Base-by-base conservation (phyloP, 2,329 filamentous ascomycete species). In the Neofusicoccum kwambonambiense region DNA sequence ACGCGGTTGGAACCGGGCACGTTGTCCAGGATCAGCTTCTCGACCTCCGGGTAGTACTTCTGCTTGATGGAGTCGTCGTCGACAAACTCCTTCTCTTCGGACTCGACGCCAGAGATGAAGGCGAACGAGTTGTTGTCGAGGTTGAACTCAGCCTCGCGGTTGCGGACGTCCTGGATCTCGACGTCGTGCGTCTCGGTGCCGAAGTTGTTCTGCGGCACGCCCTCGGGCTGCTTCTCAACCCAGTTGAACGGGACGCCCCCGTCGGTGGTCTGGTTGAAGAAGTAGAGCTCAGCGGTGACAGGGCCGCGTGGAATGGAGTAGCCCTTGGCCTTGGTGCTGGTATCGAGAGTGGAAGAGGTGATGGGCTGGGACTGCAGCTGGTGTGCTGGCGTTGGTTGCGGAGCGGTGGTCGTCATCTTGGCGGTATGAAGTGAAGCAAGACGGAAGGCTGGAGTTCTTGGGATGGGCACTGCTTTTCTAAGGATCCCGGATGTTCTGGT, bases 1-100 rank as follows among this genome's bases (percentile, higher is more conserved):
- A 96, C 81, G 4, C 84, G 83, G 64, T 85, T 83, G 31, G 86
- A 84, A 62, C 89, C 90, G 0, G 89, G 87, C 15, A 96, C 82
- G 65, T 86, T 77, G 39, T 86, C 79, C 2, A 93, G 79, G 0
- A 97, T 80, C 31, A 96, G 80, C 56, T 83, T 76, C 78, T 93
- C 89, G 8, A 96, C 86, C 74, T 97, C 92, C 0, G 92, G 90
- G 80, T 97, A 97, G 82, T 96, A 97, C 62, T 87, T 83, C 1
- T 79, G 71, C 72, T 85, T 79, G 77, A 97, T 91, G 66, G 85
- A 86, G 11, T 82, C 85, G 71, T 93, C 89, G 74, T 91, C 87
- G 3, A 76, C 77, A 76, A 94, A 96, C 54, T 81, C 80, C 45
- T 79, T 79, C 37, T 84, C 79, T 2, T 84, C 84, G 1, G 85